These are phyloP conservation scores for Chrysopogon serrulatus DNA, from an alignment of 176 grass and related monocot genomes.

Conservation along the genomic window DNA sequence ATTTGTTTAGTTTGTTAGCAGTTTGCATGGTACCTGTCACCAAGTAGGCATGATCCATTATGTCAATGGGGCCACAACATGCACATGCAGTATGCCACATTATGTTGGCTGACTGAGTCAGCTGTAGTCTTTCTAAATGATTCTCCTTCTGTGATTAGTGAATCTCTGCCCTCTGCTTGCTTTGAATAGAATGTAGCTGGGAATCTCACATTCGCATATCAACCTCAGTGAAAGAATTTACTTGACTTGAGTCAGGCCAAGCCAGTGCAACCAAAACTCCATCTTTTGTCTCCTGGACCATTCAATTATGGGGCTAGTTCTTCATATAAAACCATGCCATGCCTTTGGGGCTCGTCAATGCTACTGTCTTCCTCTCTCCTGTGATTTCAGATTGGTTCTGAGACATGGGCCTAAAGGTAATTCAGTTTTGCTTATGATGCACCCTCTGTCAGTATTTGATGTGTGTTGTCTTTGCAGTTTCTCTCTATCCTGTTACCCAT, in stretches of 20 bases:
- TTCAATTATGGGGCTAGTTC: constrained; percentile 42
- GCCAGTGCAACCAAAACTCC: constrained; percentile 59
- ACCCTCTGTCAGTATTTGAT: constrained; percentile 15
- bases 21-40: constrained; percentile 18
- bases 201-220: constrained; percentile 23
- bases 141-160: constrained; percentile 31
- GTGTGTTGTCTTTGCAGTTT: constrained; percentile 29
- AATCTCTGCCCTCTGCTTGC: constrained; percentile 16
- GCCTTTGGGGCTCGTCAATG: constrained; percentile 27
- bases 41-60: constrained; percentile 22
- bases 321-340: constrained; percentile 56
- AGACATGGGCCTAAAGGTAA: constrained; percentile 84
- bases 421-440: constrained; percentile 22
- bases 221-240: constrained; percentile 57
- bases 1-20: constrained; percentile 15
- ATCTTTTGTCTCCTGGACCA: constrained; percentile 69
- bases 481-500: constrained; percentile 11
- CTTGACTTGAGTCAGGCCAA: constrained; percentile 52
- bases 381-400: constrained; percentile 38
- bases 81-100: constrained; percentile 39
- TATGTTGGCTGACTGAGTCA: constrained; percentile 20
- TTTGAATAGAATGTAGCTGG: constrained; percentile 23
- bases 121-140: constrained; percentile 22
- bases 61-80: constrained; percentile 26
- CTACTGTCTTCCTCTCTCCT: constrained; percentile 41